Evolutionary conservation across 2,329 filamentous ascomycete species (phyloP), one percentile per base, ranked within the genome.

Genomic region (Stromatinia cepivora): DNA sequence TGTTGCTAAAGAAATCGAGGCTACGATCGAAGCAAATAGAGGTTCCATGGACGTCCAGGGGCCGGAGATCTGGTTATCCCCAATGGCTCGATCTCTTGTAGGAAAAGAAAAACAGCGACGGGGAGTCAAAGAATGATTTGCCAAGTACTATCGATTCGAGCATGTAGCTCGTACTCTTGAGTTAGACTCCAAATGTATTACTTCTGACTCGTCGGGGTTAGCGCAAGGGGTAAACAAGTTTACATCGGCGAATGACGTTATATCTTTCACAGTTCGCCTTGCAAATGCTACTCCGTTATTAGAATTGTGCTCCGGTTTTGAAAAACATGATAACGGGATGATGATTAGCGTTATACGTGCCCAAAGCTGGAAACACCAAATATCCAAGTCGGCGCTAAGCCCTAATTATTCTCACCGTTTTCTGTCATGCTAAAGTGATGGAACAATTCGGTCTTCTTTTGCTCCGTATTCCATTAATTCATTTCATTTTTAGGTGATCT

Each of bases 21-120:
- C 76, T 34, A 80, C 83, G 3, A 81, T 91, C 61, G 87, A 90
- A 71, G 81, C 83, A 70, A 80, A 84, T 70, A 79, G 82, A 62
- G 77, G 80, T 1, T 72, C 76, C 50, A 78, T 81, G 46, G 82
- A 88, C 62, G 76, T 79, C 34, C 50, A 57, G n/a, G 89, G 88
- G 22, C 89, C 89, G 1, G 81, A 83, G 71, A 84, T 91, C 28
- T 90, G 88, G 86, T 80, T 90, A 2, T 88, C 88, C 75, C 85
- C 87, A 20, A 89, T 86, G 62, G 86, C 87, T 50, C 82, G 89
- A 71, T 90, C 87, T 75, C 81, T 92, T 77, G 86, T 91, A 61
- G 89, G 88, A 3, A 91, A 90, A 77, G 86, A 88, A 75, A 89
- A 86, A 74, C 66, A 64, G 45, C 31, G 66, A 17, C 58, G 66